A percentile compares a stretch with the other conserved stretches of the same genome.
Evolutionary conservation across 169 alveolate genomes (phyloP).

Genomic region (Babesia sp.): DNA sequence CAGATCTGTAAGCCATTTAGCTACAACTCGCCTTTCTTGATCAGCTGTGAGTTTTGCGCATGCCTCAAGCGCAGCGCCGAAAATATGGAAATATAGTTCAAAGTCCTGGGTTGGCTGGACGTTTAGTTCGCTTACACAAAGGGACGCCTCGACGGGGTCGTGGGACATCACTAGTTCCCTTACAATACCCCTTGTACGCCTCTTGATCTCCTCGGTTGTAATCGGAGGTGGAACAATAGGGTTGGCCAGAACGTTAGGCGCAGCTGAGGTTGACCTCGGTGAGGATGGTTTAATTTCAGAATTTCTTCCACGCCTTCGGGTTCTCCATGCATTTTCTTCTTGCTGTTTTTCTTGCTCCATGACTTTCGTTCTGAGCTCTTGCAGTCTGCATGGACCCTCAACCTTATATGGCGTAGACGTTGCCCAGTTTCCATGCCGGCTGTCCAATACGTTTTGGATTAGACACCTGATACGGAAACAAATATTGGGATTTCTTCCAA

Average conservation of each 20-base stretch:
- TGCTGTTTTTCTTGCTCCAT: slow-evolving; percentile 40
- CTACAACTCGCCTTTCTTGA: slow-evolving; percentile 38
- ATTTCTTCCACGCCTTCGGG: background rate
- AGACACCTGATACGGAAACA: slow-evolving; percentile 82
- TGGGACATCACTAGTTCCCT: slow-evolving; percentile 51
- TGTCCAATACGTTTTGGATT: slow-evolving; percentile 81
- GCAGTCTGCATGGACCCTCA: slow-evolving; percentile 63
- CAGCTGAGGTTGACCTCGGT: background rate
- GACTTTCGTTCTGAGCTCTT: slow-evolving; percentile 57
- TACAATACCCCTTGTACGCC: slow-evolving; percentile 47
- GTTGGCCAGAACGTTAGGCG: slow-evolving; percentile 29
- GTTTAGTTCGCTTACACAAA: slow-evolving; percentile 55
- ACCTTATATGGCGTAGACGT: slow-evolving; percentile 62
- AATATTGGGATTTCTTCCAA: slow-evolving; percentile 74
- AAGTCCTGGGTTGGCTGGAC: slow-evolving; percentile 20
- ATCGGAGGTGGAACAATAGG: background rate
- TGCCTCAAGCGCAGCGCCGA: slow-evolving; percentile 38
- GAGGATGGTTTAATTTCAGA: background rate
- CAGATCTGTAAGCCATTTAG: slow-evolving; percentile 46
- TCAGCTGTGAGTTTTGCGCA: slow-evolving; percentile 64
- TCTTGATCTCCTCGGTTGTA: slow-evolving; percentile 41
- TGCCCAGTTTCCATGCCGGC: slow-evolving; percentile 82
- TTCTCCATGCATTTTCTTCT: slow-evolving; percentile 26
- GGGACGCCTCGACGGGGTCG: slow-evolving; percentile 53
- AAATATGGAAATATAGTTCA: slow-evolving; percentile 25